phyloP scores from a whole-genome alignment of 2,329 filamentous ascomycete species.

The Penicillium griseofulvum region DNA sequence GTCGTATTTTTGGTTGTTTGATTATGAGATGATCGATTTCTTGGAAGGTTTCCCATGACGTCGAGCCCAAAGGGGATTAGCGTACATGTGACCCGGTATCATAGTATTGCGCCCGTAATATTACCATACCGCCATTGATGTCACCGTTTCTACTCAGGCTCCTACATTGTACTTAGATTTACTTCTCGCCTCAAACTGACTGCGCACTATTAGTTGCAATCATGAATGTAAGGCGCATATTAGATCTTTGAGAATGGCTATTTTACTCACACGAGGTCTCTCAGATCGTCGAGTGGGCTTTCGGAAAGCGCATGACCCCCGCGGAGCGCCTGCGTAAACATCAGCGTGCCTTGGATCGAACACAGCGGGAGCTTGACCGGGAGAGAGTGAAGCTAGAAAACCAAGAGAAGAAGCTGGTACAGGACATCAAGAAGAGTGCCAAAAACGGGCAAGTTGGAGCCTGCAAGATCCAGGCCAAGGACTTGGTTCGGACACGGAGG shows the following conservation, averaged over 20 bases:
- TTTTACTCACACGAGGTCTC: slow-evolving; percentile 17
- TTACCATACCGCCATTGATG: slow-evolving; percentile 25
- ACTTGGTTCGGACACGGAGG: slow-evolving; percentile 86
- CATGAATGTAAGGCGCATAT: slow-evolving; percentile 43
- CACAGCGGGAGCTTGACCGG: slow-evolving; percentile 91
- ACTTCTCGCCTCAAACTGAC: slow-evolving; percentile 1
- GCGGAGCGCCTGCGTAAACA: slow-evolving; percentile 67
- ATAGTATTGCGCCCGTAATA: slow-evolving; percentile 14
- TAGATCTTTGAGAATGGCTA: neutral
- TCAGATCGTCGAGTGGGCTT: slow-evolving; percentile 98
- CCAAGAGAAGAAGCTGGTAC: slow-evolving; percentile 94
- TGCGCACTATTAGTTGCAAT: slow-evolving; percentile 1
- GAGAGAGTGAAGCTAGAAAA: slow-evolving; percentile 95
- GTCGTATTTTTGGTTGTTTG: slow-evolving; percentile 9
- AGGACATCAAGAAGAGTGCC: slow-evolving; percentile 96
- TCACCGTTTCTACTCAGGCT: slow-evolving; percentile 18
- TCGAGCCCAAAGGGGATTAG: slow-evolving; percentile 24
- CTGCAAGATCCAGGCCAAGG: slow-evolving; percentile 97
- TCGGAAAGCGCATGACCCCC: slow-evolving; percentile 98
- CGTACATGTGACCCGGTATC: slow-evolving; percentile 26
- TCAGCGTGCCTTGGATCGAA: slow-evolving; percentile 94
- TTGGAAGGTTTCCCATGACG: slow-evolving; percentile 22
- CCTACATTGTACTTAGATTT: slow-evolving; percentile 5
- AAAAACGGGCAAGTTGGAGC: slow-evolving; percentile 99
- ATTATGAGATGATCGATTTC: slow-evolving; percentile 19